Evolutionary conservation across 1,284 basidiomycete species (phyloP).

Genomic region (Boletus mariae): DNA sequence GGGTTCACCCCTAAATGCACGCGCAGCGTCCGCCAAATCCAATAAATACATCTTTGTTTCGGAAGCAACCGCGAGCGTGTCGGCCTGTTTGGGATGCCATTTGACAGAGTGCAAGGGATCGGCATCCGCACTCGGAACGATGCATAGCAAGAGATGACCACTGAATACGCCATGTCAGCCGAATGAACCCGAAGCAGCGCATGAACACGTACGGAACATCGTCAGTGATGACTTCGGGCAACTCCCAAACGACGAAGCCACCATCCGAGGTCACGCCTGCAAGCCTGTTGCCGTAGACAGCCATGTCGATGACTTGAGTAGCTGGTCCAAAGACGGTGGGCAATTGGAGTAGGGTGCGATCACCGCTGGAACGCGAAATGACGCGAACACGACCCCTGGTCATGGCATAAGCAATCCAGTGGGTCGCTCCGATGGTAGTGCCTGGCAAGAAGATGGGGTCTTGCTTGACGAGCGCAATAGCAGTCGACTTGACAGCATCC

Average conservation of each 20-base stretch:
- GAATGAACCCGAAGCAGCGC: not conserved
- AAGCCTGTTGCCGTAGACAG: constrained; percentile 73
- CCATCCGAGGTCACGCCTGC: constrained; percentile 82
- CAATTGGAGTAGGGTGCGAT: constrained; percentile 75
- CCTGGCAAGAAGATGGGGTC: constrained; percentile 77
- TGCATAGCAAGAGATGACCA: constrained; percentile 65
- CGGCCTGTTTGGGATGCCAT: constrained; percentile 75
- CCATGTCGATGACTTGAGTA: constrained; percentile 76
- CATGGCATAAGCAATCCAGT: constrained; percentile 88
- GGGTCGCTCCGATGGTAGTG: constrained; percentile 79
- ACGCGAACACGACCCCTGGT: constrained; percentile 84
- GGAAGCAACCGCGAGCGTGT: constrained; percentile 75
- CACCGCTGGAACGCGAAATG: constrained; percentile 79
- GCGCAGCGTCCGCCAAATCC: constrained; percentile 59
- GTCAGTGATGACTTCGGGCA: constrained; percentile 75
- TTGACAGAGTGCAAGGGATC: constrained; percentile 74
- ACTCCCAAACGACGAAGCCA: constrained; percentile 81
- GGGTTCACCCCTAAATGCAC: constrained; percentile 57
- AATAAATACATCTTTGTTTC: constrained; percentile 69
- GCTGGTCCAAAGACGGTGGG: constrained; percentile 58
- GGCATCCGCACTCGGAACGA: constrained; percentile 53
- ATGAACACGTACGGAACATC: constrained; percentile 69
- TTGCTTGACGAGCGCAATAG: constrained; percentile 79
- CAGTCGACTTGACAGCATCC: constrained; percentile 73
- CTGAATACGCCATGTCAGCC: constrained; percentile 36